phyloP scores from a whole-genome alignment of 1,284 basidiomycete species.

The Lentinula novae-zelandiae region DNA sequence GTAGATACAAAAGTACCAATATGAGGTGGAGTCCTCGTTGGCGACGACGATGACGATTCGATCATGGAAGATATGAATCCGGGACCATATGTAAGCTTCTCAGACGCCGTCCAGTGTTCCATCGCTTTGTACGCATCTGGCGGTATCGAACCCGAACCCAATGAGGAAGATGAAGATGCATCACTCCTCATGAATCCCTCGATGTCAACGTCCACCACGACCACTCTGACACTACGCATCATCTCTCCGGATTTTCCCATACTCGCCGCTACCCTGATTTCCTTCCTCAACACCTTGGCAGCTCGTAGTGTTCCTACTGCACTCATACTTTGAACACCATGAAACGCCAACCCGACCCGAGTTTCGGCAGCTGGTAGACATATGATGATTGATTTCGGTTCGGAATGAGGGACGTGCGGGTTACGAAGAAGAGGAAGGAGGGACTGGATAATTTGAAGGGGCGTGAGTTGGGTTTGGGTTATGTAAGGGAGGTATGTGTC shows the following conservation, averaged over 20 bases:
- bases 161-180: constrained; percentile 11
- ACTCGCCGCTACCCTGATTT: constrained; percentile 54
- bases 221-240: constrained; percentile 60
- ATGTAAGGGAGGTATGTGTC: constrained; percentile 66
- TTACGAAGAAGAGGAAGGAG: constrained; percentile 68
- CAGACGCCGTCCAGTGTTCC: constrained; percentile 67
- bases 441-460: constrained; percentile 70
- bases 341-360: constrained; percentile 56
- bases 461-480: constrained; percentile 67
- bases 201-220: constrained; percentile 68
- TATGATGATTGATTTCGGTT: too few species aligned
- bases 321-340: constrained; percentile 65
- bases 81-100: constrained; percentile 33
- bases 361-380: constrained; percentile 59
- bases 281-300: constrained; percentile 67
- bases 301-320: constrained; percentile 67
- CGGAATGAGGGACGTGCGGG: too few species aligned
- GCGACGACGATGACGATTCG: constrained; percentile 15
- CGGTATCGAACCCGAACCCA: constrained; percentile 13
- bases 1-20: too few species aligned
- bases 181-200: constrained; percentile 24
- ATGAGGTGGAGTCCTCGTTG: too few species aligned
- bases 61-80: constrained; percentile 45
- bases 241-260: constrained; percentile 40
- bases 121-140: constrained; percentile 44